phyloP scores from a whole-genome alignment of 2,329 filamentous ascomycete genomes.

The Zasmidium cellare region DNA sequence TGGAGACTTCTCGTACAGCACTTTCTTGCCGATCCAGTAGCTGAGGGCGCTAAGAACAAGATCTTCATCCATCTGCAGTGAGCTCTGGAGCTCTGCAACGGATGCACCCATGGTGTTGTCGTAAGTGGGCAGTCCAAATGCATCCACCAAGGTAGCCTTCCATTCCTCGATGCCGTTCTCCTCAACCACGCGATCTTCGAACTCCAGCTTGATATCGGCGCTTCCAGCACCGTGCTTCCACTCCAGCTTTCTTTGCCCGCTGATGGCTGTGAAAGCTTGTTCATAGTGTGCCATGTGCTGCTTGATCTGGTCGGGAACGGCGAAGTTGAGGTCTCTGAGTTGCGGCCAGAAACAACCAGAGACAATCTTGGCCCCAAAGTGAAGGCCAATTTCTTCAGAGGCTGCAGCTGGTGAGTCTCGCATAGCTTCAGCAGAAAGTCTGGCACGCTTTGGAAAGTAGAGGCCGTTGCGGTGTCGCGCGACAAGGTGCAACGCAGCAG shows the following conservation, averaged over 20 bases:
- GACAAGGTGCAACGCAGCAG: constrained; percentile 28
- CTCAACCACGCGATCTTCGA: constrained; percentile 74
- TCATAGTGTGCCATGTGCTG: constrained; percentile 70
- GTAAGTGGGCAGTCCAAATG: constrained; percentile 54
- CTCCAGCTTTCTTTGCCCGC: constrained; percentile 79
- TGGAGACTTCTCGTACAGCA: constrained; percentile 57
- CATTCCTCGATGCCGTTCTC: constrained; percentile 75
- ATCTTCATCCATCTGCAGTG: constrained; percentile 71
- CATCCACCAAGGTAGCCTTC: constrained; percentile 84
- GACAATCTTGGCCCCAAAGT: constrained; percentile 64
- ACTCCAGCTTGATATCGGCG: constrained; percentile 70
- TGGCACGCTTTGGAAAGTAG: constrained; percentile 31
- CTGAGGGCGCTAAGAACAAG: constrained; percentile 66
- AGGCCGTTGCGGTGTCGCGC: constrained; percentile 29
- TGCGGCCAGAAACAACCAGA: constrained; percentile 93
- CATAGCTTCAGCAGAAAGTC: constrained; percentile 20
- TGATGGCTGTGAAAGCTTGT: constrained; percentile 73
- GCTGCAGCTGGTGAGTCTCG: constrained; percentile 3
- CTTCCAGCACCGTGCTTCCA: constrained; percentile 85
- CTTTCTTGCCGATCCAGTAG: constrained; percentile 70
- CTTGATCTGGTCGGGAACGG: constrained; percentile 59
- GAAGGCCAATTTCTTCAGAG: background rate
- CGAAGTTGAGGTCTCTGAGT: constrained; percentile 68
- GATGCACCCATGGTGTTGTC: constrained; percentile 30
- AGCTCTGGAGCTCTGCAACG: constrained; percentile 48